phyloP scores from a whole-genome alignment of 345 rosid genomes.

The Gossypioides kirkii region DNA sequence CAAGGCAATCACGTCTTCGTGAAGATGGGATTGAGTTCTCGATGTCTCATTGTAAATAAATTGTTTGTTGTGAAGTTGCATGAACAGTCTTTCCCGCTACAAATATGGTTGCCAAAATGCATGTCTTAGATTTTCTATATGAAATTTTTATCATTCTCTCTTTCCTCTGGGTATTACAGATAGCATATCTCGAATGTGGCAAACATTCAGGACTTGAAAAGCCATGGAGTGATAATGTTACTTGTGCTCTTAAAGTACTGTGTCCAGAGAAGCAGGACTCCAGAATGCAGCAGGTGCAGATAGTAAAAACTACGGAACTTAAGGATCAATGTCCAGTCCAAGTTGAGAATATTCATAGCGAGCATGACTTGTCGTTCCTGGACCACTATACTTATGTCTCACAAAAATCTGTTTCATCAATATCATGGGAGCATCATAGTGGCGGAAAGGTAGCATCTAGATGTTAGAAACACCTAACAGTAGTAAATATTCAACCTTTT shows the following conservation, averaged over 20 bases:
- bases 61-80: background rate
- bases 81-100: background rate
- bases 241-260: conserved; percentile 36
- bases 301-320: conserved; percentile 19
- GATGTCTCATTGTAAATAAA: background rate
- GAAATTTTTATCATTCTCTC: conserved; percentile 5
- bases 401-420: conserved; percentile 23
- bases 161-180: conserved; percentile 25
- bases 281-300: conserved; percentile 25
- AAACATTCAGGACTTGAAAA: conserved; percentile 29
- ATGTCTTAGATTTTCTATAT: conserved; percentile 3
- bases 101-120: background rate
- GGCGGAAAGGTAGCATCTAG: conserved; percentile 30
- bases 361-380: conserved; percentile 18
- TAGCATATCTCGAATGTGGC: conserved; percentile 34
- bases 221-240: conserved; percentile 23
- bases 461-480: conserved; percentile 4
- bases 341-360: conserved; percentile 21
- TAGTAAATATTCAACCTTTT: conserved; percentile 1
- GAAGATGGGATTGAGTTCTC: background rate
- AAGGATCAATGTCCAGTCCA: conserved; percentile 43
- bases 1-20: no score
- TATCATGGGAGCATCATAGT: conserved; percentile 17
- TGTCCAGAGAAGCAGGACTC: conserved; percentile 35
- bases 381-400: conserved; percentile 20